A percentile compares a stretch with the other conserved stretches of the same genome.
phyloP scores from a whole-genome alignment of 2,329 filamentous ascomycete species.

The Cryphonectria radicalis region DNA sequence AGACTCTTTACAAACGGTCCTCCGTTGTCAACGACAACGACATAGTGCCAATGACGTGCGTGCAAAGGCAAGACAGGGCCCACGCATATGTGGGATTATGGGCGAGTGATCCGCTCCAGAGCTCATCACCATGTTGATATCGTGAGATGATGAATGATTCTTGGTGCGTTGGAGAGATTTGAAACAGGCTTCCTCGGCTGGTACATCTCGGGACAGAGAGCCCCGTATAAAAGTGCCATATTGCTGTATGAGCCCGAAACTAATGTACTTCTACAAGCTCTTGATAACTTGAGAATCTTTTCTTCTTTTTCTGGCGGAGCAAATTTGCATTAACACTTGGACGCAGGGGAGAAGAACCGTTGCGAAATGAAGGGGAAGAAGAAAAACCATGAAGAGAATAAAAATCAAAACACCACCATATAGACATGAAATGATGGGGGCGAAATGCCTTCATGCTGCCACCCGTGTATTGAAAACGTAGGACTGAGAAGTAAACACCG shows the following conservation, averaged over 20 bases:
- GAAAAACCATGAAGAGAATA: not conserved
- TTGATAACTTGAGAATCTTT: not conserved
- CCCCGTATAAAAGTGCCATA: not conserved
- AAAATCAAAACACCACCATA: not conserved
- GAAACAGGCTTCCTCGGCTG: not conserved
- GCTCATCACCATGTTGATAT: not conserved
- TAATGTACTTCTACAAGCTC: not conserved
- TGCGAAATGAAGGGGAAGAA: not conserved
- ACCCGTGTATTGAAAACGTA: not conserved
- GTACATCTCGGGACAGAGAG: not conserved
- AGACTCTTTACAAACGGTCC: conserved; percentile 10
- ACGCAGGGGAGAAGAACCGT: not conserved
- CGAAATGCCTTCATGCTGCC: not conserved
- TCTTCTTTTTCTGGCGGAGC: not conserved
- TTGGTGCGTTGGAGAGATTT: not conserved
- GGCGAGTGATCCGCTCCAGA: not conserved
- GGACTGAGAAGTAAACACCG: not conserved
- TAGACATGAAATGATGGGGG: not conserved
- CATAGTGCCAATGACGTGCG: conserved; percentile 4
- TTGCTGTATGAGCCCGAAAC: not conserved
- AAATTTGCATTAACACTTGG: not conserved
- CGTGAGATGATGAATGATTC: not conserved
- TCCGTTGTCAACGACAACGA: conserved; percentile 2
- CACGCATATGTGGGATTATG: not conserved
- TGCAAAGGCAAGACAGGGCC: not conserved